Evolutionary conservation across 1,284 basidiomycete species (phyloP), one percentile per base, ranked within the genome.

Genomic region (Cutaneotrichosporon sp.): DNA sequence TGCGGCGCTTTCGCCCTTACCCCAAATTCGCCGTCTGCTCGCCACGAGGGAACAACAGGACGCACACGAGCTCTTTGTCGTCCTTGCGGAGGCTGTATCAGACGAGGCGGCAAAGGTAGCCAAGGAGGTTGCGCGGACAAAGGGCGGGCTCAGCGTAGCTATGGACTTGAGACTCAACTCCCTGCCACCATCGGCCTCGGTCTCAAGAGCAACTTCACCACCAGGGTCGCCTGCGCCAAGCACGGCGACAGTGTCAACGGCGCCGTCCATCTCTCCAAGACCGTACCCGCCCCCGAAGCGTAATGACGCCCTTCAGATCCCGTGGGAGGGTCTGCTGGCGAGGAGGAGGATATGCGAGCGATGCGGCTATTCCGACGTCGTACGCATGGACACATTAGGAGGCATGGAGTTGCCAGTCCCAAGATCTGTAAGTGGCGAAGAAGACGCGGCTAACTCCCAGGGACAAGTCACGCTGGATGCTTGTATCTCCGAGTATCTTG

Each of bases 31-130:
- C n/a, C 63, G 85, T 0, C 79, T 93, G 6, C 84, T 94, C 65
- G 82, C 82, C 54, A 89, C 88, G 1, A 82, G 88, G 14, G 88
- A 93, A 66, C 91, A 96, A 70, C 91, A 96, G 75, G 91, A 96
- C 71, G 91, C 91, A 3, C 92, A 96, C 65, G 92, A 96, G 68
- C 79, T 96, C n/a, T 94, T 93, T 74, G 84, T 92, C 62, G 83
- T 93, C 32, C 77, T 96, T 19, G 87, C 90, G 0, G 89, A 92
- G 67, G 87, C 84, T 41, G 80, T 94, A 61, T 89, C 89, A 71
- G 84, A 84, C 54, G 91, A 96, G 72, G 80, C 84, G 6, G 67
- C 74, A 2, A 70, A 70, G 51, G 68, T 75, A 14, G 69, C 67
- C 8, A 53, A 52, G 3, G 72, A 74, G 54, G 56, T 68, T 1